Conservation (phyloP, 768 basidiomycete genomes). For the Xanthoconium stramineum region DNA sequence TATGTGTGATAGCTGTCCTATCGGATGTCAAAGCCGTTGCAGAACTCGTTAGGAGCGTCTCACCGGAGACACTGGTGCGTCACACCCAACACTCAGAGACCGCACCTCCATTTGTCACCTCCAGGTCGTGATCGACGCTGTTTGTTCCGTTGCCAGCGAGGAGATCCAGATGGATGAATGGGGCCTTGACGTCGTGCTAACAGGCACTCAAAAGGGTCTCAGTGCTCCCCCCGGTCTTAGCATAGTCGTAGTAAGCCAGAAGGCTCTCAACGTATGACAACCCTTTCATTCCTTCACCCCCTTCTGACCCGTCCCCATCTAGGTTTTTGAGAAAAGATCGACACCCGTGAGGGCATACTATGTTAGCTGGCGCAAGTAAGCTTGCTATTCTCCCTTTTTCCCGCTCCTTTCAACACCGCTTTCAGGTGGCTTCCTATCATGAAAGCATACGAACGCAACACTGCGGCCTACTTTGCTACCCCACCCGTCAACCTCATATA, state of each 20-base stretch:
- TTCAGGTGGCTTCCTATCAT: constrained; percentile 88
- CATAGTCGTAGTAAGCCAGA: constrained; percentile 76
- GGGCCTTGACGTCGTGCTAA: constrained; percentile 85
- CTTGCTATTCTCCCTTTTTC: neutral
- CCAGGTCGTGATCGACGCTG: constrained; percentile 83
- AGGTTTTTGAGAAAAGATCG: constrained; percentile 17
- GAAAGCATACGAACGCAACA: constrained; percentile 84
- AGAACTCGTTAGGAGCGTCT: constrained; percentile 66
- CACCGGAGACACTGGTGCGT: constrained; percentile 78
- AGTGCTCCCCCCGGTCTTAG: constrained; percentile 92
- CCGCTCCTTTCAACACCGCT: neutral
- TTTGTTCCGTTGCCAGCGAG: constrained; percentile 94
- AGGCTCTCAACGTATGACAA: constrained; percentile 59
- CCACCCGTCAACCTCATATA: constrained; percentile 94
- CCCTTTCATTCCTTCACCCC: neutral
- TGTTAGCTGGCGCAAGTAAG: constrained; percentile 82
- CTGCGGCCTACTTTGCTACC: constrained; percentile 89
- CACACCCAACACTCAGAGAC: neutral
- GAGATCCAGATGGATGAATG: constrained; percentile 94
- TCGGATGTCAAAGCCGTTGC: constrained; percentile 79
- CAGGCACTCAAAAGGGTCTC: constrained; percentile 90
- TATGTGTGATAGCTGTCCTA: constrained; percentile 59
- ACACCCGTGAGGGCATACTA: constrained; percentile 77
- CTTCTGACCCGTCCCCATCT: neutral
- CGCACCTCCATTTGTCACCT: neutral